Base-by-base conservation (phyloP, 1,284 basidiomycete species). In the Ceratobasidium sp. region DNA sequence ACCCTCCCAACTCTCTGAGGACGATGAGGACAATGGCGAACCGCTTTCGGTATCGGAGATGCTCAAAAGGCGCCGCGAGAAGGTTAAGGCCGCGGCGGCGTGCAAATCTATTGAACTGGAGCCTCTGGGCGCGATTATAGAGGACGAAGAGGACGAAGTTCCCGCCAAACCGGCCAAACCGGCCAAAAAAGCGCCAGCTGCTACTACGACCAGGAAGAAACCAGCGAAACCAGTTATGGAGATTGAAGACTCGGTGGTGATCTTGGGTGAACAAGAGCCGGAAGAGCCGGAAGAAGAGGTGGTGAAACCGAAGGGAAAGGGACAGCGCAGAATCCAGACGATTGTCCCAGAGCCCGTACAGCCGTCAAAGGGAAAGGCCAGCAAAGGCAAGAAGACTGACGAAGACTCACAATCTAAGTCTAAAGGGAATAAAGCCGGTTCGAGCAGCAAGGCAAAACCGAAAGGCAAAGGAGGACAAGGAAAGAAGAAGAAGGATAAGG, bases 251-350 rank as follows among this genome's bases (percentile, higher is more conserved):
- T 54, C 50, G n/a, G 51, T 67, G 1, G 51, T 54, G 14, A 15
- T 67, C 11, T 14, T 56, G 3, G 65, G 56, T 1, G n/a, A 31
- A 48, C 17, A 47, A 6, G 45, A 44, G 33, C 29, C 27, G 17
- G 53, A 57, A 24, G 65, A 53, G 22, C 48, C 45, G 27, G 64
- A 66, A 17, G 62, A 65, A 48, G 63, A 53, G 29, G 47, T n/a
- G 47, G 51, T 53, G 11, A 36, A 67, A 6, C 50, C 65, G n/a
- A 67, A 66, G n/a, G 29, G 44, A 7, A 66, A 67, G 31, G 15
- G 36, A 27, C 57, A 71, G 45, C 57, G 24, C 41, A 31, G 54
- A 24, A 71, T 71, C 33, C 67, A 71, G 44, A 71, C 67, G n/a
- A 71, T 71, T 24, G 19, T 71, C 27, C 67, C 67, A 22, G 54